These are phyloP conservation scores for Scheffersomyces parashehatae DNA, from an alignment of 1,139 yeast genomes.

Conservation along the genomic window DNA sequence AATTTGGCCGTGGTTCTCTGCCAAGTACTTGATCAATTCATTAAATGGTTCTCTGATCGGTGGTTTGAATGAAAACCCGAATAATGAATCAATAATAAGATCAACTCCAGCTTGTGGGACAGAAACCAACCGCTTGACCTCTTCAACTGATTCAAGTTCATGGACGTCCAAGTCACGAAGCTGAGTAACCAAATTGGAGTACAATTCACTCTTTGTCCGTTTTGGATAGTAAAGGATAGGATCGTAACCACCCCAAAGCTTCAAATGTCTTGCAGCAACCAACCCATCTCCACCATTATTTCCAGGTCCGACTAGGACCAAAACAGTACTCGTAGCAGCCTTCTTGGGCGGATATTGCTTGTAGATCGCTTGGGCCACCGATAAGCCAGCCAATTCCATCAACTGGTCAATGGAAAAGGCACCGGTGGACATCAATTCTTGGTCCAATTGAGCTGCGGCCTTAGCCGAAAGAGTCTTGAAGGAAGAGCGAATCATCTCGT, in stretches of 20 bases:
- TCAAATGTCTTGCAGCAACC: constrained; percentile 90
- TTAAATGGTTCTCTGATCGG: constrained; percentile 84
- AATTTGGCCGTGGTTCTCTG: constrained; percentile 26
- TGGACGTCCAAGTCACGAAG: constrained; percentile 55
- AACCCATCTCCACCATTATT: constrained; percentile 97
- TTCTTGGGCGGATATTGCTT: constrained; percentile 59
- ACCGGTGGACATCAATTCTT: constrained; percentile 80
- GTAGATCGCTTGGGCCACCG: constrained; percentile 87
- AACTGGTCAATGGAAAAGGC: constrained; percentile 90
- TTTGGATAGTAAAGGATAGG: constrained; percentile 75
- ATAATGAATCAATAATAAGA: constrained; percentile 74
- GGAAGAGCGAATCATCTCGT: background rate
- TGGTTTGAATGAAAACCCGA: constrained; percentile 92
- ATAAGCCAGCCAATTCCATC: constrained; percentile 94
- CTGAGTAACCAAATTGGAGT: constrained; percentile 54
- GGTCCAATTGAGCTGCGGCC: constrained; percentile 77
- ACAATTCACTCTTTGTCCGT: constrained; percentile 43
- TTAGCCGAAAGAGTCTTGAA: constrained; percentile 51
- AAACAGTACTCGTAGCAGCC: constrained; percentile 37
- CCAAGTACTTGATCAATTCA: constrained; percentile 51
- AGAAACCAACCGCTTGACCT: constrained; percentile 30
- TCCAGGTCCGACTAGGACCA: constrained; percentile 90
- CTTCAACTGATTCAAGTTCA: constrained; percentile 39
- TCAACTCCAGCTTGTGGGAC: constrained; percentile 4
- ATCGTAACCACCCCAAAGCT: constrained; percentile 68